These are phyloP conservation scores for Ceratobasidium sp. DNA, from an alignment of 1,284 basidiomycete genomes.

Conservation along the genomic window DNA sequence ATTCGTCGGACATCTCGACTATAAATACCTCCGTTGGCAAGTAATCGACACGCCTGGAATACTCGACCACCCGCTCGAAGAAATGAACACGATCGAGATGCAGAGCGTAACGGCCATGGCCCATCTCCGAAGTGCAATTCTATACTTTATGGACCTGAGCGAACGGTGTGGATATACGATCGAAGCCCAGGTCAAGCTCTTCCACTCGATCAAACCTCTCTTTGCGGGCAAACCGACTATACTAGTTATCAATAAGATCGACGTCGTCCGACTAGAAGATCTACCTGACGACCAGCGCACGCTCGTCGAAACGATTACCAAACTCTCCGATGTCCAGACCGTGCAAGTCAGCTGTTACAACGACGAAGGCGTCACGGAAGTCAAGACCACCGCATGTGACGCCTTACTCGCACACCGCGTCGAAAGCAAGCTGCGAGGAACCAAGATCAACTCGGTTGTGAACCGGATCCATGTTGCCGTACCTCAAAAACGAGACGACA, in stretches of 20 bases:
- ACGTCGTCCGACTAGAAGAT: conserved; percentile 87
- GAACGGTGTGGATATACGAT: conserved; percentile 97
- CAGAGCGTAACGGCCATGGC: conserved; percentile 97
- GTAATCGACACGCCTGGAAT: conserved; percentile 97
- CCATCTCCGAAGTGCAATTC: conserved; percentile 88
- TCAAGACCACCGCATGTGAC: conserved; percentile 93
- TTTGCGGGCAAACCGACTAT: conserved; percentile 92
- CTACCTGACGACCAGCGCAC: conserved; percentile 78
- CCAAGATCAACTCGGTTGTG: conserved; percentile 88
- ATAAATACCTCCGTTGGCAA: conserved; percentile 98
- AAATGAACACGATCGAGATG: conserved; percentile 99
- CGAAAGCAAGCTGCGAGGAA: conserved; percentile 92
- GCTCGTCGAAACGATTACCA: conserved; percentile 88
- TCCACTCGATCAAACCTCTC: conserved; percentile 97
- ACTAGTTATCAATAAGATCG: conserved; percentile 96
- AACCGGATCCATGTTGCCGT: conserved; percentile 95
- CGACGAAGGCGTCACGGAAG: conserved; percentile 95
- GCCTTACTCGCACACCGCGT: conserved; percentile 92
- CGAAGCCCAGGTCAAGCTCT: conserved; percentile 95
- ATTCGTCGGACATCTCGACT: conserved; percentile 96
- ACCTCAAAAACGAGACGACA: conserved; percentile 87
- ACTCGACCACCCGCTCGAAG: conserved; percentile 92
- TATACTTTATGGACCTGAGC: conserved; percentile 97
- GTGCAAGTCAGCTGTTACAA: conserved; percentile 92
- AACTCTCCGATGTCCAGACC: conserved; percentile 75